These are phyloP conservation scores for Grosmannia huntii DNA, from an alignment of 2,329 filamentous ascomycete genomes.

Conservation along the genomic window DNA sequence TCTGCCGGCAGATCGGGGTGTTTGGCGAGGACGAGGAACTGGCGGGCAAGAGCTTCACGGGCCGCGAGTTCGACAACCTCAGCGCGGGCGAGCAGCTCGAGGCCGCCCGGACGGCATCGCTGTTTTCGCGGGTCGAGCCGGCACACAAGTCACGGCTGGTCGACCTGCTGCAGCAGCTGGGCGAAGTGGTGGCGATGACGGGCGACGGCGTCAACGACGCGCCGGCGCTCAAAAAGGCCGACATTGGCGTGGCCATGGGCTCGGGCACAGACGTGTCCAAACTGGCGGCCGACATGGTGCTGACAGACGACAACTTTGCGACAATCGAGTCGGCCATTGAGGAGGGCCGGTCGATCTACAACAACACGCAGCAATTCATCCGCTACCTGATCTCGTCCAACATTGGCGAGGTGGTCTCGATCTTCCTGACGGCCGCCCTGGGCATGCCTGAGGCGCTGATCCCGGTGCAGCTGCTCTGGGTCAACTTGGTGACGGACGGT, in stretches of 20 bases:
- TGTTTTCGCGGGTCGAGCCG: slow-evolving; percentile 95
- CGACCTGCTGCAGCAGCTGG: slow-evolving; percentile 82
- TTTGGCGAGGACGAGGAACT: slow-evolving; percentile 71
- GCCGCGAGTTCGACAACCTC: slow-evolving; percentile 84
- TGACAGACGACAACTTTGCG: slow-evolving; percentile 97
- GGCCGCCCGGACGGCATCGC: slow-evolving; percentile 71
- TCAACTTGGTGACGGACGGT: slow-evolving; percentile 95
- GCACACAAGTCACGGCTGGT: slow-evolving; percentile 96
- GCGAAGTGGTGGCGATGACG: slow-evolving; percentile 97
- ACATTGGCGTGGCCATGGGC: slow-evolving; percentile 98
- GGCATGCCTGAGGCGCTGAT: slow-evolving; percentile 97
- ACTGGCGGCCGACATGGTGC: slow-evolving; percentile 94
- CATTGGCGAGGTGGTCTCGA: slow-evolving; percentile 97
- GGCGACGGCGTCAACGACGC: slow-evolving; percentile 98
- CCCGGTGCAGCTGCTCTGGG: slow-evolving; percentile 95
- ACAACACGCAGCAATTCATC: slow-evolving; percentile 99
- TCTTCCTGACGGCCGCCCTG: slow-evolving; percentile 90
- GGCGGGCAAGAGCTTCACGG: slow-evolving; percentile 85
- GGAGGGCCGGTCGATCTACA: slow-evolving; percentile 96
- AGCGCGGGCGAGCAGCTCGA: slow-evolving; percentile 66
- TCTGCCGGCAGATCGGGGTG: slow-evolving; percentile 93
- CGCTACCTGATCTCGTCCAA: slow-evolving; percentile 98
- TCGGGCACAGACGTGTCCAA: slow-evolving; percentile 95
- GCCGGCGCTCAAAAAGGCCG: slow-evolving; percentile 92
- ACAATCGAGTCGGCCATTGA: slow-evolving; percentile 94